Evolutionary conservation across 2,329 filamentous ascomycete species (phyloP).

Genomic region (Penicillium sp.): DNA sequence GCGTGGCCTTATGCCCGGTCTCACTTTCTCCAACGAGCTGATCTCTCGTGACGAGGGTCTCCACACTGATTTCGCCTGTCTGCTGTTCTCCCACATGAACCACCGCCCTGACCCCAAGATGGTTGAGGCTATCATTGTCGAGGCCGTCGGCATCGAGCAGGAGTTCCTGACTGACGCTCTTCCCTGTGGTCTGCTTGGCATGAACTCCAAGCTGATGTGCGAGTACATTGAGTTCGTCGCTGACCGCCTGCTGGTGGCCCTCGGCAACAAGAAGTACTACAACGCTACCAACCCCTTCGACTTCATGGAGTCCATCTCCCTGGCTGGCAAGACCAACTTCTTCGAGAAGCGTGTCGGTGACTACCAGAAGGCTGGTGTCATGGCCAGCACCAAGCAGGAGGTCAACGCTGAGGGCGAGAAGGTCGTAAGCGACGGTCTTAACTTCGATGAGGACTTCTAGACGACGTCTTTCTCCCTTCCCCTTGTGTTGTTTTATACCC

Average conservation of each 20-base stretch:
- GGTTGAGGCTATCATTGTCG: conserved; percentile 84
- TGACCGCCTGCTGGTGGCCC: conserved; percentile 85
- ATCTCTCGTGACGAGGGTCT: conserved; percentile 99
- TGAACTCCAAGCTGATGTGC: conserved; percentile 97
- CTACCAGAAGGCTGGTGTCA: conserved; percentile 99
- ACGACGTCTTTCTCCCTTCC: conserved; percentile 27
- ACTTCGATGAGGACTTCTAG: conserved; percentile 97
- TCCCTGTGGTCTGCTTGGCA: conserved; percentile 87
- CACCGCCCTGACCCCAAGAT: conserved; percentile 80
- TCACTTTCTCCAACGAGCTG: conserved; percentile 99
- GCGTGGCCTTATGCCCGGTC: conserved; percentile 96
- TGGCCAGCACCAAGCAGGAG: conserved; percentile 83
- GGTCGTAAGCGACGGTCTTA: conserved; percentile 62
- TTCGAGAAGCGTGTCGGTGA: conserved; percentile 99
- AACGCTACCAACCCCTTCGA: conserved; percentile 94
- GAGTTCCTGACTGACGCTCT: conserved; percentile 97
- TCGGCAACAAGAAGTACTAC: conserved; percentile 94
- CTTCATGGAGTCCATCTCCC: conserved; percentile 99
- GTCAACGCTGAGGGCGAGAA: conserved; percentile 50
- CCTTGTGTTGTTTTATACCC: conserved; percentile 28
- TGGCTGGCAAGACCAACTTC: conserved; percentile 99
- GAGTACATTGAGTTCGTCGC: conserved; percentile 99
- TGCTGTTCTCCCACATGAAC: conserved; percentile 96
- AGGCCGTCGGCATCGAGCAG: conserved; percentile 92
- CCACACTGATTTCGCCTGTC: conserved; percentile 97